Conservation (phyloP, 2,329 filamentous ascomycete species). For the Diaporthe ilicicola region DNA sequence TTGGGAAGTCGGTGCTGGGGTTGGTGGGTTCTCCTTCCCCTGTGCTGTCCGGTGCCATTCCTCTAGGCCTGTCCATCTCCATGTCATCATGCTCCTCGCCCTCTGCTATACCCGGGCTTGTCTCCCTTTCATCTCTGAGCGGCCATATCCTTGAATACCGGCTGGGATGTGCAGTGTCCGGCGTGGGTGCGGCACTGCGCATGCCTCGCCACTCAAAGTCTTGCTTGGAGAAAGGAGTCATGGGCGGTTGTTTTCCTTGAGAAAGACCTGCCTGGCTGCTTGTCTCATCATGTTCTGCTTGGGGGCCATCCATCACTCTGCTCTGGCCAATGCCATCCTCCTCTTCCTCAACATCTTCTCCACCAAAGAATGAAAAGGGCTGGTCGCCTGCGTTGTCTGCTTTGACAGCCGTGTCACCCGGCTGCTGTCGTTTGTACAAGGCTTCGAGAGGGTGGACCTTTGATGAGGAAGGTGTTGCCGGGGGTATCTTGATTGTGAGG, state of each 20-base stretch:
- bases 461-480: conserved; percentile 48
- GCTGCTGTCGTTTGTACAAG: conserved; percentile 80
- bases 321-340: conserved; percentile 45
- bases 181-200: conserved; percentile 93
- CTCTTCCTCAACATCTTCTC: conserved; percentile 53
- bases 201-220: conserved; percentile 79
- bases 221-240: conserved; percentile 83
- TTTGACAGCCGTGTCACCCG: conserved; percentile 47
- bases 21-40: conserved; percentile 39
- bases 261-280: conserved; percentile 27
- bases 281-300: conserved; percentile 36
- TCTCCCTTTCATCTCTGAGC: conserved; percentile 53
- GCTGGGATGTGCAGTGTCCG: conserved; percentile 85
- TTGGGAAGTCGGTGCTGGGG: conserved; percentile 60
- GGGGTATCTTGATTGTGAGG: conserved; percentile 65
- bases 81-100: conserved; percentile 45
- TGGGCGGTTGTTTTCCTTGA: conserved; percentile 58
- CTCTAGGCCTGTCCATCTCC: conserved; percentile 38
- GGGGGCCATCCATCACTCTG: conserved; percentile 52
- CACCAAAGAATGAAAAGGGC: conserved; percentile 81
- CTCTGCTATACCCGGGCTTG: conserved; percentile 53
- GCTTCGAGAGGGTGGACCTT: conserved; percentile 88
- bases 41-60: conserved; percentile 40
- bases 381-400: conserved; percentile 56
- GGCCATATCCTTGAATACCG: conserved; percentile 69